Evolutionary conservation across 441 rosid genomes (phyloP), one percentile per base, ranked within the genome.

Genomic region (Aquilaria agallochum): DNA sequence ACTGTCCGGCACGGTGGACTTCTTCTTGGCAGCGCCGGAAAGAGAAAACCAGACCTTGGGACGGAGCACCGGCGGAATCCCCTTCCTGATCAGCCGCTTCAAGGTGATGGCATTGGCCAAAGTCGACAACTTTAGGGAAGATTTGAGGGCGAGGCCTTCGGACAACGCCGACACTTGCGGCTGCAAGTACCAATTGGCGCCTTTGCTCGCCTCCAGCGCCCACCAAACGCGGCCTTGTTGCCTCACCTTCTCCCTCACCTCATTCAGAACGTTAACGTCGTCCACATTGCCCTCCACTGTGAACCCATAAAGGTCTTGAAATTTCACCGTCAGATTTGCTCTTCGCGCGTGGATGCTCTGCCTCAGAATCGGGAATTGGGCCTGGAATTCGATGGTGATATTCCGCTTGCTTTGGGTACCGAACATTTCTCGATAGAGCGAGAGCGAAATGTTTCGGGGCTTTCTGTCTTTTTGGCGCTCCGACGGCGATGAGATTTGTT

Each of bases 11-110:
- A 89, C 99, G 1, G 97, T 91, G 54, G 97, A 91, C 67, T 95
- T 95, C 89, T 95, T 95, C 89, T 91, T 95, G 13, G 99, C 99
- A 2, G 99, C 97, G 66, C 99, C 99, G 1, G 99, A 95, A 33
- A 95, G 80, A 56, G 97, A 88, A 69, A 95, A 91, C 99, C 99
- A 95, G 53, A 95, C 94, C 83, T 91, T 95, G 2, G 97, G 99
- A 68, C 99, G 75, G 31, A 95, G 82, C 53, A 89, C 92, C 4
- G 99, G 99, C 2, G 99, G 97, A 36, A 95, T 95, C 48, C 99
- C 99, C 75, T 95, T 91, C 84, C 97, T 78, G 49, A 94, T 79
- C 74, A 93, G 78, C 83, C 75, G 83, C 90, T 83, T 93, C 78
- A 93, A 71, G 2, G 97, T 86, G 31, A 91, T 84, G 0, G 97